These are phyloP conservation scores for Spirogloea muscicola DNA, from an alignment of 139 green algal species.

Conservation along the genomic window DNA sequence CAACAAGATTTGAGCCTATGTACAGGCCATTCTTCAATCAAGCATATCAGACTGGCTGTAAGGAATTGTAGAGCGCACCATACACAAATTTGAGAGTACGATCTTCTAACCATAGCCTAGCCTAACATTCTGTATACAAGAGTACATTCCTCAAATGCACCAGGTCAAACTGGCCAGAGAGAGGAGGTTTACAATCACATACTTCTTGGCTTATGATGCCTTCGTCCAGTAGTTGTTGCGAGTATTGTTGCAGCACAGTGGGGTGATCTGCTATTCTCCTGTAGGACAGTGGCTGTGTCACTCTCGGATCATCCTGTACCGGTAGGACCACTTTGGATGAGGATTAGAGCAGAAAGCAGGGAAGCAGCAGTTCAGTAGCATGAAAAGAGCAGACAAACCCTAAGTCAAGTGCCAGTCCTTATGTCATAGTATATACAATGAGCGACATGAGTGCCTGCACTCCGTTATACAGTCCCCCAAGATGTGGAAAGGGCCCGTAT, in stretches of 20 bases:
- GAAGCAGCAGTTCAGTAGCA: background rate
- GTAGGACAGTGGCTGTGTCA: conserved; percentile 97
- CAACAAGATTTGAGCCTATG: no score
- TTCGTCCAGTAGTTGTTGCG: conserved; percentile 68
- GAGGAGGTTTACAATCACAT: background rate
- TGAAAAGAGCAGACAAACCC: background rate
- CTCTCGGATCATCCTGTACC: conserved; percentile 94
- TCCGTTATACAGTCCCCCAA: no score
- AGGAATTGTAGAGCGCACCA: background rate
- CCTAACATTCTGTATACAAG: background rate
- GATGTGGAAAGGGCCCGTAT: no score
- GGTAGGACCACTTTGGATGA: background rate
- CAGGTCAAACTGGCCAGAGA: background rate
- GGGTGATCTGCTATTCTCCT: conserved; percentile 56
- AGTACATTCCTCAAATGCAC: background rate
- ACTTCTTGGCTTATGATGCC: conserved; percentile 59
- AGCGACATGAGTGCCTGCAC: no score
- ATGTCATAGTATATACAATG: background rate
- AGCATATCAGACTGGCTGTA: no score
- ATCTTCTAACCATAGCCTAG: conserved; percentile 2
- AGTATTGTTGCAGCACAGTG: conserved; percentile 69
- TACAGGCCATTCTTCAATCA: no score
- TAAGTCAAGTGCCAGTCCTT: background rate
- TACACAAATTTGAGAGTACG: background rate
- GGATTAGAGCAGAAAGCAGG: background rate